Conservation (phyloP, 202 grass and related monocot genomes). For the Alloteropsis angusta region DNA sequence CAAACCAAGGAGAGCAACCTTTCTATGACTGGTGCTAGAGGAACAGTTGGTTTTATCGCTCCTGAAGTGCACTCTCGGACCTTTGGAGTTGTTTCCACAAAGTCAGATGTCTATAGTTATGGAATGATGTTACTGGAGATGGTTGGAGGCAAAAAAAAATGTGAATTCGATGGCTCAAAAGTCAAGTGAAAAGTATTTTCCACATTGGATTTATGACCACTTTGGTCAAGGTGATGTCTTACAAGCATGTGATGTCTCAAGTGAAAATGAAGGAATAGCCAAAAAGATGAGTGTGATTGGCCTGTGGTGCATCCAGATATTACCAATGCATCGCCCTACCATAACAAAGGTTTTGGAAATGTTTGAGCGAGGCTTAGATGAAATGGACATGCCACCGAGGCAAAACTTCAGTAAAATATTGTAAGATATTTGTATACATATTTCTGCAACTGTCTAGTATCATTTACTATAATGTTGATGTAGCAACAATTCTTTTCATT, state of each 20-base stretch:
- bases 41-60: constrained; percentile 23
- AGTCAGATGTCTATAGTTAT: constrained; percentile 59
- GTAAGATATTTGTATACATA: background rate
- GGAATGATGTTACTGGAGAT: constrained; percentile 55
- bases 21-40: constrained; percentile 34
- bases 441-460: background rate
- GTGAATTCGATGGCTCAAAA: background rate
- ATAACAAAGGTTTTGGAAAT: constrained; percentile 34
- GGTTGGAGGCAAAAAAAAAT: constrained; percentile 24
- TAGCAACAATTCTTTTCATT: background rate
- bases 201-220: constrained; percentile 34
- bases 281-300: constrained; percentile 20
- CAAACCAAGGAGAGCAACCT: constrained; percentile 17
- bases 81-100: constrained; percentile 32
- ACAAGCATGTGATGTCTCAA: background rate
- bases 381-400: constrained; percentile 6
- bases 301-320: constrained; percentile 15
- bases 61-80: background rate
- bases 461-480: background rate
- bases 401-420: constrained; percentile 7
- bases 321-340: constrained; percentile 9
- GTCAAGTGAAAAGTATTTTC: constrained; percentile 20
- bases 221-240: constrained; percentile 1
- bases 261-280: background rate
- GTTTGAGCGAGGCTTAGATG: constrained; percentile 21